Evolutionary conservation across 106 monocot species (phyloP).

Genomic region (Acanthochlamys bracteata): DNA sequence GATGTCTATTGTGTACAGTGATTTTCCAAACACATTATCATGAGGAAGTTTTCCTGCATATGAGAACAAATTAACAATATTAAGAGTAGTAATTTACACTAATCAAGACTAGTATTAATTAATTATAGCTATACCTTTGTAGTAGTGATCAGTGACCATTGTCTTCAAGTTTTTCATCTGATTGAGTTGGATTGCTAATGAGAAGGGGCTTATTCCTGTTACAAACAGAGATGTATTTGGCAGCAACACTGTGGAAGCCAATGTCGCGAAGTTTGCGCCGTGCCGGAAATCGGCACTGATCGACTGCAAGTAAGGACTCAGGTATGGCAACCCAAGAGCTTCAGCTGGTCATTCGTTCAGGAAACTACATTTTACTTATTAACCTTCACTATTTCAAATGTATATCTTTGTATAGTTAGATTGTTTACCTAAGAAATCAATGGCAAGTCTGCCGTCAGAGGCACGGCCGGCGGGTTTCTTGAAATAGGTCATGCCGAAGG

Average conservation of each 20-base stretch:
- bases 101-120: no score
- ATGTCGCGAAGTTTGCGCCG: constrained; percentile 63
- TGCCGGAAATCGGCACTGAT: constrained; percentile 57
- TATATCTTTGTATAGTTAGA: background rate
- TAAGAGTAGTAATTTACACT: no score
- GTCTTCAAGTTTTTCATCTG: constrained; percentile 56
- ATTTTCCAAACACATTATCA: constrained; percentile 21
- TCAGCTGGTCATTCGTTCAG: no score
- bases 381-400: background rate
- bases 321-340: constrained; percentile 62
- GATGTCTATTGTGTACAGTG: constrained; percentile 81
- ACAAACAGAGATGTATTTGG: constrained; percentile 70
- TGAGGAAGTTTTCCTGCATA: constrained; percentile 40
- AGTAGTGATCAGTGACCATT: constrained; percentile 11
- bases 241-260: constrained; percentile 59
- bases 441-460: constrained; percentile 59
- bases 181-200: constrained; percentile 54
- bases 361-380: no score
- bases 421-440: constrained; percentile 63
- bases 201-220: constrained; percentile 63
- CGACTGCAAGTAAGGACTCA: constrained; percentile 85
- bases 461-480: constrained; percentile 52
- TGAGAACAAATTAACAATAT: background rate
- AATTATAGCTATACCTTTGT: constrained; percentile 25
- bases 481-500: constrained; percentile 78